Evolutionary conservation across 768 basidiomycete species (phyloP), one percentile per base, ranked within the genome.

Genomic region (Kwoniella botswanensis): DNA sequence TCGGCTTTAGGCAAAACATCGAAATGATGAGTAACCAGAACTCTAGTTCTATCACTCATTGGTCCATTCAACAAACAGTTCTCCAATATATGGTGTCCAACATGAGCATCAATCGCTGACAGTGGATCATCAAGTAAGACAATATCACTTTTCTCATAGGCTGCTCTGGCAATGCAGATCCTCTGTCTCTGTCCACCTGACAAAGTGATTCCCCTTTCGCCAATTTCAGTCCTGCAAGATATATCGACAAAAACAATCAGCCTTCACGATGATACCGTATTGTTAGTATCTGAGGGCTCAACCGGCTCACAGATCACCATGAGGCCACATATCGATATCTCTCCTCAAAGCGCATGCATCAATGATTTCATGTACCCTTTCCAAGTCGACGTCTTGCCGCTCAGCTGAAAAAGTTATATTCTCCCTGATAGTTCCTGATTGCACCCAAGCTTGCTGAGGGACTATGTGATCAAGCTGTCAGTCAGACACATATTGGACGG

Each of bases 71-170:
- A 71, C 6, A 92, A 78, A 73, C 90, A 91, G 46, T 90, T 84
- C 11, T 91, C 87, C 2, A 91, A 71, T 57, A 91, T 87, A 26
- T 86, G 86, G 74, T 89, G 89, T 11, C 90, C 90, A 3, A 93
- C 92, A 73, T 90, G 88, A 0, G 91, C 88, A 73, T 93, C 92
- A 7, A 93, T 89, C 0, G 92, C 92, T 42, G 89, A 89, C 7
- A 97, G 86, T 2, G 84, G 84, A 62, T 83, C 83, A 65, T 83
- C 84, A 15, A 84, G 75, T 12, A 84, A 69, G 5, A 83, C 79
- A 17, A 84, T 71, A 15, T 80, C 77, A 13, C 68, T 63, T 21
- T 68, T 63, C 17, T 73, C 70, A 62, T 80, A 79, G 12, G 78
- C 81, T 7, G 82, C 77, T 60, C 81, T 71, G n/a, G 79, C 80